Percentiles rank a stretch among this genome's conserved stretches.
phyloP scores from a whole-genome alignment of 116 monocot species.

The Phalaenopsis hybrid region DNA sequence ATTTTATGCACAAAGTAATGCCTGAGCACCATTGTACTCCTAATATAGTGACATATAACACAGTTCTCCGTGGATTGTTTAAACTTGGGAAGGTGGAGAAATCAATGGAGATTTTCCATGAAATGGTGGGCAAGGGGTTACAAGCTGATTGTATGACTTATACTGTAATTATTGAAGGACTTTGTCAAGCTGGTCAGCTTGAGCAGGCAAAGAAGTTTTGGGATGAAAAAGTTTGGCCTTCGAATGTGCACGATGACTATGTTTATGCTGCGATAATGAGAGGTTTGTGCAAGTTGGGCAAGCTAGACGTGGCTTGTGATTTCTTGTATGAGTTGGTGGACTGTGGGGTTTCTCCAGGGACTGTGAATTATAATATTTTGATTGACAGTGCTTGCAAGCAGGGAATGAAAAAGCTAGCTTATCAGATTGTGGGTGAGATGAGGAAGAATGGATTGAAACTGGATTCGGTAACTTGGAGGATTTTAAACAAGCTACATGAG shows the following conservation, averaged over 20 bases:
- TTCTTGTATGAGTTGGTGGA: constrained; percentile 82
- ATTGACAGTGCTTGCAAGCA: constrained; percentile 51
- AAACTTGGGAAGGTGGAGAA: constrained; percentile 39
- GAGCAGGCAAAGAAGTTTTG: constrained; percentile 65
- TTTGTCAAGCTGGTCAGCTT: constrained; percentile 28
- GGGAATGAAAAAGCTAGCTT: constrained; percentile 63
- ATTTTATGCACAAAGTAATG: constrained; percentile 44
- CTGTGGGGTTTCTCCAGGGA: constrained; percentile 53
- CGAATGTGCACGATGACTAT: constrained; percentile 60
- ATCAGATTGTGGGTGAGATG: constrained; percentile 68
- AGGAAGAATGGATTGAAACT: constrained; percentile 71
- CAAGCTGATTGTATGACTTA: constrained; percentile 40
- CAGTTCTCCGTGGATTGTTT: constrained; percentile 50
- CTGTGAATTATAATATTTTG: constrained; percentile 81
- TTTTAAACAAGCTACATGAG: constrained; percentile 53
- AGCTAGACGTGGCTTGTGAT: constrained; percentile 59
- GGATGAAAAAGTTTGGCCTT: constrained; percentile 75
- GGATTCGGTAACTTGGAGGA: constrained; percentile 88
- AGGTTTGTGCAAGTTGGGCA: constrained; percentile 56
- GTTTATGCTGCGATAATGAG: constrained; percentile 64
- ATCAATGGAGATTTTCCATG: constrained; percentile 60
- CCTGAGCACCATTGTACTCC: constrained; percentile 39
- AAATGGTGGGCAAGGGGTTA: constrained; percentile 43
- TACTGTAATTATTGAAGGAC: constrained; percentile 56
- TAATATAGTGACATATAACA: constrained; percentile 65